phyloP scores from a whole-genome alignment of 2,329 filamentous ascomycete genomes.

The Colletotrichum truncatum region DNA sequence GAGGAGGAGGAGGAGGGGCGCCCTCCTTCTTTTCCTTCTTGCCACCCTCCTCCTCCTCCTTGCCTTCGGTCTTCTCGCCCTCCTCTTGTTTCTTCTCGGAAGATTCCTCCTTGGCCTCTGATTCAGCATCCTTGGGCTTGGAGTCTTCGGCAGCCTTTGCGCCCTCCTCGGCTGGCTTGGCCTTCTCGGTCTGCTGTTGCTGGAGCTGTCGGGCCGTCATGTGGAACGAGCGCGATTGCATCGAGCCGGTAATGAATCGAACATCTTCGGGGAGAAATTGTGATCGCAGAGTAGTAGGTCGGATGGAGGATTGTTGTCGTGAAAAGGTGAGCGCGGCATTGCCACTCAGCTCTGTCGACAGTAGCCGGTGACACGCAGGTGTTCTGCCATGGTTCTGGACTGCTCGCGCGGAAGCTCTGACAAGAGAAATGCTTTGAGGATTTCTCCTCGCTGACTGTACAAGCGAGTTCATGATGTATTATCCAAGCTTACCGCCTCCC shows the following conservation, averaged over 20 bases:
- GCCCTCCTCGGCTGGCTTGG: slow-evolving; percentile 33
- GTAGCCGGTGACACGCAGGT: slow-evolving; percentile 59
- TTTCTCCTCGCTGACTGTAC: slow-evolving; percentile 52
- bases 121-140: slow-evolving; percentile 44
- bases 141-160: slow-evolving; percentile 51
- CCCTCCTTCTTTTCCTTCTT: slow-evolving; percentile 71
- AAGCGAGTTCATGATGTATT: slow-evolving; percentile 55
- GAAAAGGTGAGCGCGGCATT: slow-evolving; percentile 37
- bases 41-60: slow-evolving; percentile 55
- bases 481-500: slow-evolving; percentile 36
- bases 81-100: slow-evolving; percentile 47
- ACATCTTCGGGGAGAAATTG: slow-evolving; percentile 53
- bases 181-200: slow-evolving; percentile 42
- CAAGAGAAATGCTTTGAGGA: slow-evolving; percentile 49
- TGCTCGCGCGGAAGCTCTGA: slow-evolving; percentile 50
- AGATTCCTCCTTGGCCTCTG: slow-evolving; percentile 36
- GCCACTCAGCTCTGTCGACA: slow-evolving; percentile 38
- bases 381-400: slow-evolving; percentile 52
- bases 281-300: slow-evolving; percentile 53
- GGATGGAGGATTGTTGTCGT: slow-evolving; percentile 38
- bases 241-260: slow-evolving; percentile 44
- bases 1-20: slow-evolving; percentile 87
- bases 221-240: slow-evolving; percentile 49
- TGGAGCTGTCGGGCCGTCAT: slow-evolving; percentile 36
- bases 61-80: slow-evolving; percentile 55